Evolutionary conservation across 2,329 filamentous ascomycete species (phyloP), one percentile per base, ranked within the genome.

Genomic region (Didymella segeticola): DNA sequence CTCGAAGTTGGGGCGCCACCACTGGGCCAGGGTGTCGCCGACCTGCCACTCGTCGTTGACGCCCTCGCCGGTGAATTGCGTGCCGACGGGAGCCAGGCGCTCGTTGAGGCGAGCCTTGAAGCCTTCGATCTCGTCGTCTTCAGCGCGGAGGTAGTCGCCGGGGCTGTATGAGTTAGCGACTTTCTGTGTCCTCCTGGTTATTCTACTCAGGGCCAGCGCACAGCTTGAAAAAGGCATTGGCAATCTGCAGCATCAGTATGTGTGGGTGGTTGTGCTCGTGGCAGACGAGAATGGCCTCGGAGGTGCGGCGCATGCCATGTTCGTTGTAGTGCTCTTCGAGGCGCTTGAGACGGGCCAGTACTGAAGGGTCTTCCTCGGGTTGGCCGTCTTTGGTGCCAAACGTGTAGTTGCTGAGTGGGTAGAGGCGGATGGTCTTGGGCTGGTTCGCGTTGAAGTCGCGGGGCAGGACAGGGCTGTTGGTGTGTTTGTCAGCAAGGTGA

Each of bases 201-300:
- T 31, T 14, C 10, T 9, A 12, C 9, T 4, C 5, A 8, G 1
- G 1, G 4, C 7, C 26, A 30, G 8, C 30, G 3, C 4, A 87
- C 75, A 99, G 85, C 80, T 99, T 99, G 82, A 99, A 99, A 80
- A 99, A 99, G 20, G 95, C 93, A 76, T 99, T 99, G 47, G 95
- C 95, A 69, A 99, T 99, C 82, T 99, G 95, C 60, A 99, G 84
- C 95, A 99, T 98, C 63, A 99, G 81, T 61, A 99, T 96, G 77
- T 99, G 95, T 12, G 95, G 95, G 77, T 98, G 95, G 79, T 97
- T 98, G 82, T 98, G 93, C 78, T 99, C 95, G 76, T 99, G 95
- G 79, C 95, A 99, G 64, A 99, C 91, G 41, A 99, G 84, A 66
- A 99, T 91, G 67, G 93, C 95, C 79, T 99, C 95, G 77, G 93